Base-by-base conservation (phyloP, 192 early-diverging fungal genomes). In the Oehlia diaphana region DNA sequence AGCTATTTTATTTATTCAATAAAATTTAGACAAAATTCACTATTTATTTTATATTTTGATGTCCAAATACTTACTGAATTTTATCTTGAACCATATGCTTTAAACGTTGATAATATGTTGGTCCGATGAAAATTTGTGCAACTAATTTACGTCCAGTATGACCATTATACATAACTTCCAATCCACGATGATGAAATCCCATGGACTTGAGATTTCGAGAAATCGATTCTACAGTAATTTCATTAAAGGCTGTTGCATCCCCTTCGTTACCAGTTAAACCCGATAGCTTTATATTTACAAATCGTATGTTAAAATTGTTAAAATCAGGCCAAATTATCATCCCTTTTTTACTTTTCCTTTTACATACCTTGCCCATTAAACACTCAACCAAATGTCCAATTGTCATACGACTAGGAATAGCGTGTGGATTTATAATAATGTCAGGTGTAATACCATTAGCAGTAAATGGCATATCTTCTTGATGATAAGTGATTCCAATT, bases 1-100 rank as follows among this genome's bases (percentile, higher is more conserved):
- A 93, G 81, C 82, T 85, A 47, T 39, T 69, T 31, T 8, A 31
- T 31, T 31, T 31, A 31, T 31, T 31, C 31, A 31, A 31, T 31
- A 1, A 1, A 31, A 39, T 70, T 39, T n/a, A 70, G 44, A 8
- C 21, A 10, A 69, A 9, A 70, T 70, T 70, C n/a, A 9, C 7
- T 37, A 37, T 37, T 37, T 4, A 37, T 31, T 31, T 31, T 31
- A 31, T 31, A 31, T 31, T 31, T 31, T 31, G 31, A 31, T 31
- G 31, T 31, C 10, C 16, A 35, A 28, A 19, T 72, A 79, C 73
- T 75, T 79, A 84, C 80, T 99, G 98, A 81, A 99, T 98, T 92
- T 99, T 99, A 86, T 99, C 97, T 84, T 99, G 97, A 13, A 99
- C 98, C 98, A 99, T 99, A 84, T 99, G 98, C 92, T 99, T 99